Percentiles rank a stretch among this genome's conserved stretches.
These are phyloP conservation scores for Sarocladium strictum DNA, from an alignment of 2,329 filamentous ascomycete species.

Conservation along the genomic window DNA sequence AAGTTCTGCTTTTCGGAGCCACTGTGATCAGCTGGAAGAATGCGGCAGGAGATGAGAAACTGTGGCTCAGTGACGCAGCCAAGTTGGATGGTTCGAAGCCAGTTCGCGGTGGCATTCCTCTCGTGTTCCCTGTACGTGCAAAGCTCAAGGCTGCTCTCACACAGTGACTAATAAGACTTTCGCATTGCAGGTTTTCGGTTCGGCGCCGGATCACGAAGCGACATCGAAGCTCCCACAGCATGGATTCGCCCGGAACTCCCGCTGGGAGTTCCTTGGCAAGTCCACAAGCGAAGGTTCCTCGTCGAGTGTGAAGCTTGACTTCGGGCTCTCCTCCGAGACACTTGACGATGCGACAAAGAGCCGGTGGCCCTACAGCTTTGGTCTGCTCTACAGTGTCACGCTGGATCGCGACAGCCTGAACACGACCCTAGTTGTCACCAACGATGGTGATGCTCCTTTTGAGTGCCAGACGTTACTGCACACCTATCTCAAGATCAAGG, in stretches of 20 bases:
- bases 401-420: slow-evolving; percentile 67
- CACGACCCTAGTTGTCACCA: slow-evolving; percentile 81
- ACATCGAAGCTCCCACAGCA: slow-evolving; percentile 82
- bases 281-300: slow-evolving; percentile 46
- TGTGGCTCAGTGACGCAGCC: slow-evolving; percentile 78
- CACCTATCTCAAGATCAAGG: slow-evolving; percentile 78
- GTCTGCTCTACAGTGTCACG: slow-evolving; percentile 88
- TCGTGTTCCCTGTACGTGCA: slow-evolving; percentile 74
- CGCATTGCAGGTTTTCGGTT: slow-evolving; percentile 69
- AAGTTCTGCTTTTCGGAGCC: slow-evolving; percentile 83
- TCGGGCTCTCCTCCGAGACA: slow-evolving; percentile 73
- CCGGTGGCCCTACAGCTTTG: slow-evolving; percentile 83
- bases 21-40: slow-evolving; percentile 94
- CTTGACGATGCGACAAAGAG: slow-evolving; percentile 62
- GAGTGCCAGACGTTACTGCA: slow-evolving; percentile 91
- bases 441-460: slow-evolving; percentile 75
- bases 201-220: slow-evolving; percentile 67
- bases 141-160: not conserved
- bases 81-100: slow-evolving; percentile 82
- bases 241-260: slow-evolving; percentile 84
- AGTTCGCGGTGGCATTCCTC: slow-evolving; percentile 83
- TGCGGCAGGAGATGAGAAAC: slow-evolving; percentile 68
- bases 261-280: slow-evolving; percentile 93
- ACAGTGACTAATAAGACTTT: too few species aligned
- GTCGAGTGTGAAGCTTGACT: slow-evolving; percentile 85